Percentiles rank a stretch among this genome's conserved stretches.
Conservation (phyloP, 768 basidiomycete species). For the Tubosaeta brunneosetosa region DNA sequence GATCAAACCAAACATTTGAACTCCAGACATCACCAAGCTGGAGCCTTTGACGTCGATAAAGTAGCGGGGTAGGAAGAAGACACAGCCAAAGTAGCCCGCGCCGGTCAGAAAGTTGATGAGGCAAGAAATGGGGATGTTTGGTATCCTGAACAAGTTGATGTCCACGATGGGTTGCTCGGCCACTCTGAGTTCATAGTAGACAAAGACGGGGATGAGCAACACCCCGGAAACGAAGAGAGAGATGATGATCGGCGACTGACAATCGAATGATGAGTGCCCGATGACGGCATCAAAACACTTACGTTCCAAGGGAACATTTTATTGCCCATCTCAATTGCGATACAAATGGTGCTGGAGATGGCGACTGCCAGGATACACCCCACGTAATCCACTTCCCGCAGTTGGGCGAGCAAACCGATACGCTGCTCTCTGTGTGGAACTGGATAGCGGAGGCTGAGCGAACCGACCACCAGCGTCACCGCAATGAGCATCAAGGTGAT, state of each 20-base stretch:
- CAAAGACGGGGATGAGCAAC: slow-evolving; percentile 31
- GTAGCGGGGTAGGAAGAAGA: slow-evolving; percentile 37
- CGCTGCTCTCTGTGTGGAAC: slow-evolving; percentile 31
- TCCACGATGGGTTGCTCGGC: slow-evolving; percentile 33
- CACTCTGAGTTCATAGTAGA: slow-evolving; percentile 32
- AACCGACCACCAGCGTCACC: slow-evolving; percentile 25
- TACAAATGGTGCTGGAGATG: slow-evolving; percentile 33
- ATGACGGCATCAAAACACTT: slow-evolving; percentile 7
- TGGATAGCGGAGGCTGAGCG: slow-evolving; percentile 28
- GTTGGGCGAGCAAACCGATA: slow-evolving; percentile 29
- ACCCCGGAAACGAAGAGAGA: slow-evolving; percentile 26
- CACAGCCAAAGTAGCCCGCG: slow-evolving; percentile 34
- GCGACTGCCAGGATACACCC: slow-evolving; percentile 28
- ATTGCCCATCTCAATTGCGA: slow-evolving; percentile 37
- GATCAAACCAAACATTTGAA: slow-evolving; percentile 35
- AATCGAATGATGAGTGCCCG: slow-evolving; percentile 2
- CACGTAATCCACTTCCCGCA: slow-evolving; percentile 32
- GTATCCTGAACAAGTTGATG: slow-evolving; percentile 29
- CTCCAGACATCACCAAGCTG: slow-evolving; percentile 28
- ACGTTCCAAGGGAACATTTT: slow-evolving; percentile 34
- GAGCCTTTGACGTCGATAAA: slow-evolving; percentile 36
- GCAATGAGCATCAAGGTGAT: slow-evolving; percentile 35
- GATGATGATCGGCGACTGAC: slow-evolving; percentile 29
- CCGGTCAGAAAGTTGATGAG: slow-evolving; percentile 37
- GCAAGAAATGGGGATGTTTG: slow-evolving; percentile 33